phyloP scores from a whole-genome alignment of 75 land plant species.

The Cupressus sempervirens region DNA sequence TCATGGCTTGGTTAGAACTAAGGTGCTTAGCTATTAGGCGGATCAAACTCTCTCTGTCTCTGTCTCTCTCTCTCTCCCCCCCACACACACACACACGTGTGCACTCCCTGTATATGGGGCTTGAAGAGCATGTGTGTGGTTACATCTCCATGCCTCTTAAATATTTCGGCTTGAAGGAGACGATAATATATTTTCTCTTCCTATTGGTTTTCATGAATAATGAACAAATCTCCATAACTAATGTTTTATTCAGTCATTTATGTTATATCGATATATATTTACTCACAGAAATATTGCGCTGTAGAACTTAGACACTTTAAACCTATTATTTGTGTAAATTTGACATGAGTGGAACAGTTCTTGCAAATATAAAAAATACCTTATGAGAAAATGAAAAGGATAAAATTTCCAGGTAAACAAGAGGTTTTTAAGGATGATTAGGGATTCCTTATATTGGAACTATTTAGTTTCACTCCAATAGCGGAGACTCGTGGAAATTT shows the following conservation, averaged over 20 bases:
- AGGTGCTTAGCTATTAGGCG: no score
- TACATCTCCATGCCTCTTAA: no score
- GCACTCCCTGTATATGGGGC: background rate
- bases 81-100: background rate
- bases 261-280: background rate
- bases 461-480: background rate
- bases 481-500: background rate
- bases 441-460: background rate
- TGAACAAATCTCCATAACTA: background rate
- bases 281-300: background rate
- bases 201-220: background rate
- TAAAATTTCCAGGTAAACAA: background rate
- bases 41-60: no score
- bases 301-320: background rate
- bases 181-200: no score
- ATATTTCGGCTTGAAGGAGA: background rate
- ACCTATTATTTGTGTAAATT: background rate
- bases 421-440: background rate
- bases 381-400: background rate
- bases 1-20: no score
- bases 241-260: background rate
- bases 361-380: background rate
- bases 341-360: no score
- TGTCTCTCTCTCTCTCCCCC: background rate
- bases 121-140: background rate